A percentile compares a stretch with the other conserved stretches of the same genome.
These are phyloP conservation scores for Blastobotrys peoriensis DNA, from an alignment of 805 yeast species.

Conservation along the genomic window DNA sequence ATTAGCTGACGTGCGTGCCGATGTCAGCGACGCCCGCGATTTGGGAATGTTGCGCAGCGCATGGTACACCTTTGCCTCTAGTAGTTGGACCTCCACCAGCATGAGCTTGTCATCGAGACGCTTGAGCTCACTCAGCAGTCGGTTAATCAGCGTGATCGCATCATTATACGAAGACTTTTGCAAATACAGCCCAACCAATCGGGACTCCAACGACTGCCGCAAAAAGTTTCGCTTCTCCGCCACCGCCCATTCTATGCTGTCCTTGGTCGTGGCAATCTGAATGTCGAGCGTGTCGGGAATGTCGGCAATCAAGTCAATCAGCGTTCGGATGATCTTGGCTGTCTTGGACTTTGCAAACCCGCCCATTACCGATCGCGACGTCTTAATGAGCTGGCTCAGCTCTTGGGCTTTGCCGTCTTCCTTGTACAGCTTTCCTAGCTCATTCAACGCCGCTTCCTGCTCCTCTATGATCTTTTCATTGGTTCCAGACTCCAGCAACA, in stretches of 20 bases:
- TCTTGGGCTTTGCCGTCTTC: conserved; percentile 40
- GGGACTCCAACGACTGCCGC: conserved; percentile 80
- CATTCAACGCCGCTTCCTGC: conserved; percentile 66
- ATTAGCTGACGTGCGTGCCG: conserved; percentile 97
- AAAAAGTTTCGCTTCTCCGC: conserved; percentile 78
- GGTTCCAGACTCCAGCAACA: conserved; percentile 28
- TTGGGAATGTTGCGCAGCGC: conserved; percentile 87
- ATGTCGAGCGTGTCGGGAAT: conserved; percentile 58
- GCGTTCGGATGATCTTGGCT: conserved; percentile 77
- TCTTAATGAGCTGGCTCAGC: conserved; percentile 55
- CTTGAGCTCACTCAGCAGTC: conserved; percentile 76
- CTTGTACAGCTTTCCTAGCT: conserved; percentile 69
- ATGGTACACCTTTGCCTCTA: conserved; percentile 86
- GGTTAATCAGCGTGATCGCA: conserved; percentile 65
- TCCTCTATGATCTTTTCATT: conserved; percentile 42
- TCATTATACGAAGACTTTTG: conserved; percentile 59
- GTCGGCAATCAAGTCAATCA: conserved; percentile 70
- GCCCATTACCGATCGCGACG: conserved; percentile 65
- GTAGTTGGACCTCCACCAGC: conserved; percentile 87
- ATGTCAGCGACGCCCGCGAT: conserved; percentile 84
- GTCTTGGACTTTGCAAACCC: conserved; percentile 89
- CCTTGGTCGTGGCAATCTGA: conserved; percentile 68
- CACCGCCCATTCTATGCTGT: conserved; percentile 82
- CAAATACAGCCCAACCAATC: conserved; percentile 71
- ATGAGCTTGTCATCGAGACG: conserved; percentile 93